Base-by-base conservation (phyloP, 2,329 filamentous ascomycete species). In the Fusarium sp. region DNA sequence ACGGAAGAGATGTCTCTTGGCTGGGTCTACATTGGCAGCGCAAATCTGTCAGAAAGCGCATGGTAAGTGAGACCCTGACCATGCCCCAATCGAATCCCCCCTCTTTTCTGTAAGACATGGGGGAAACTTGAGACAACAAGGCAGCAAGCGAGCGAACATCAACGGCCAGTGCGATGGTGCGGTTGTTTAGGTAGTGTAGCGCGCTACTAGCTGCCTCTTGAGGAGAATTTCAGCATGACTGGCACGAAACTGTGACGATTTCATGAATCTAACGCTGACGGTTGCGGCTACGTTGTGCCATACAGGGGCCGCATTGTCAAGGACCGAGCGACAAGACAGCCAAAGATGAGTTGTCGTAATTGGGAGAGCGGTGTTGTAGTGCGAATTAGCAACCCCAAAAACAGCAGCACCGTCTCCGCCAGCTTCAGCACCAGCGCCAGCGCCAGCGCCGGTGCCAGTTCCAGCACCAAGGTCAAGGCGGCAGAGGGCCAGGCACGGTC, bases 291-390 rank as follows among this genome's bases (percentile, higher is more conserved):
- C 17, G 64, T 61, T 64, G 52, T 49, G 63, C 70, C 55, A 60
- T 73, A 65, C 72, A 94, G 92, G 95, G 96, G 95, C 27, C 90
- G 90, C 50, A 82, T 97, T 35, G 89, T 91, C 59, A 90, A 91
- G 76, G 92, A 97, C 76, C 90, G 87, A 73, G 82, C 80, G 12
- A 92, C 89, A 5, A 91, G 91, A 68, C 82, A 88, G 68, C 88
- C 90, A 17, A 97, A 94, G 80, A 86, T 98, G 70, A 94, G 88
- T 70, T 94, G 93, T 80, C 90, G 93, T 60, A 99, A 98, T 80
- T 98, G 95, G 95, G 96, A 98, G 82, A 97, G 94, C 78, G 96
- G 96, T 39, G 93, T 99, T 3, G 76, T 98, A 29, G 80, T 98
- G 44, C 90, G 91, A 14, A 84, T 93, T 29, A 75, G 77, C 62